These are phyloP conservation scores for Cyclotella atomus DNA, from an alignment of 108 stramenopile genomes.

Conservation along the genomic window DNA sequence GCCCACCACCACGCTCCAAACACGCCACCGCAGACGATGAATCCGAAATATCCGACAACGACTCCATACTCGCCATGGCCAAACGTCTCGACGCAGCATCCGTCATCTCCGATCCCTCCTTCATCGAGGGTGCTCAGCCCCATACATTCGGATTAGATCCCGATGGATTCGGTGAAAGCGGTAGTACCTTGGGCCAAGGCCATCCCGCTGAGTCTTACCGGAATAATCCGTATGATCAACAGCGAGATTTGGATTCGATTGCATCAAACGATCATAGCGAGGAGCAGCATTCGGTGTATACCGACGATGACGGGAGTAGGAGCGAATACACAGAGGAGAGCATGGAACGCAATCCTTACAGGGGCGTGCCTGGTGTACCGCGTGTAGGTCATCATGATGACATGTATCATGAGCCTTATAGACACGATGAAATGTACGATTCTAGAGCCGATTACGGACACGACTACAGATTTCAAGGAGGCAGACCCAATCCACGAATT, in stretches of 20 bases:
- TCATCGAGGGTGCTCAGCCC: conserved; percentile 42
- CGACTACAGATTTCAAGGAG: conserved; percentile 2
- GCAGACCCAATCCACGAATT: no score
- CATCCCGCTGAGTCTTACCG: not conserved
- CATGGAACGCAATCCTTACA: not conserved
- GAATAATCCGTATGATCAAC: not conserved
- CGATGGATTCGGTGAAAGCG: not conserved
- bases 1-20: not conserved
- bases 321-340: conserved; percentile 12
- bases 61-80: conserved; percentile 53
- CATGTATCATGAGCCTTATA: no score
- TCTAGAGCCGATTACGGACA: not conserved
- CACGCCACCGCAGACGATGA: conserved; percentile 18
- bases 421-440: not conserved
- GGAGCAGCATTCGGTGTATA: conserved; percentile 10
- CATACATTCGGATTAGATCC: conserved; percentile 1
- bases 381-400: conserved; percentile 17
- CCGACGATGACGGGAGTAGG: conserved; percentile 10
- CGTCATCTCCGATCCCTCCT: conserved; percentile 39
- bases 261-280: conserved; percentile 10
- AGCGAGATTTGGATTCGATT: conserved; percentile 29
- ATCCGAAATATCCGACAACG: conserved; percentile 17
- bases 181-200: no score
- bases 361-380: conserved; percentile 6
- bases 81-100: conserved; percentile 42